These are phyloP conservation scores for Komagataella mondaviorum DNA, from an alignment of 805 yeast genomes.

Conservation along the genomic window DNA sequence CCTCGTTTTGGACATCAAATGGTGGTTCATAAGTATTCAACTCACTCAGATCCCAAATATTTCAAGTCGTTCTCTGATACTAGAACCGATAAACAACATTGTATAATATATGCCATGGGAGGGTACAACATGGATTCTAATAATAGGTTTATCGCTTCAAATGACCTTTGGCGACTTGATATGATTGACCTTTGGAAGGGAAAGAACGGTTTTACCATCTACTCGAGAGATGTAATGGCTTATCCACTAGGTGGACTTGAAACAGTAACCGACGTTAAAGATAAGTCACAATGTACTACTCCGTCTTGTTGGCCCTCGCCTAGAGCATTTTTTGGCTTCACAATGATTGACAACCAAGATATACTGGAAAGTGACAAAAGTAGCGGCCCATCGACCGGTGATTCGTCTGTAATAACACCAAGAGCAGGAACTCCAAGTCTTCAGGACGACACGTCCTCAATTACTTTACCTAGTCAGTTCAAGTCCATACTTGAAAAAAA, in stretches of 20 bases:
- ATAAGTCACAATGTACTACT: background rate
- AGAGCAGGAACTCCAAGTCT: constrained; percentile 1
- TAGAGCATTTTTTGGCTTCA: constrained; percentile 6
- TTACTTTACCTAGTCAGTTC: background rate
- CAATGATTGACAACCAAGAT: constrained; percentile 1
- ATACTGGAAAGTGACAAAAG: background rate
- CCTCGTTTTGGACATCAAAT: constrained; percentile 19
- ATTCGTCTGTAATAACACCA: background rate
- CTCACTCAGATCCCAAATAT: background rate
- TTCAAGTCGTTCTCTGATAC: background rate
- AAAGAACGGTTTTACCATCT: constrained; percentile 12
- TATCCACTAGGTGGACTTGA: constrained; percentile 13
- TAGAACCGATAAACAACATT: background rate
- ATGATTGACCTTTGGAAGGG: constrained; percentile 22
- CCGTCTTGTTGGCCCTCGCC: constrained; percentile 5
- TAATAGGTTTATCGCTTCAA: constrained; percentile 15
- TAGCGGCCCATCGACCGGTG: background rate
- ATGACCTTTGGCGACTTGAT: constrained; percentile 28
- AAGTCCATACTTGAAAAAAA: constrained; percentile 4
- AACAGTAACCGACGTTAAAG: constrained; percentile 1
- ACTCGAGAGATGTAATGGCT: constrained; percentile 2
- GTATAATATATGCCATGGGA: constrained; percentile 27
- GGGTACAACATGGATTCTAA: constrained; percentile 24
- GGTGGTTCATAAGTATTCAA: constrained; percentile 2
- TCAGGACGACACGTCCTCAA: background rate